Base-by-base conservation (phyloP, 306 rosid species). In the Elaeagnus macrophylla region DNA sequence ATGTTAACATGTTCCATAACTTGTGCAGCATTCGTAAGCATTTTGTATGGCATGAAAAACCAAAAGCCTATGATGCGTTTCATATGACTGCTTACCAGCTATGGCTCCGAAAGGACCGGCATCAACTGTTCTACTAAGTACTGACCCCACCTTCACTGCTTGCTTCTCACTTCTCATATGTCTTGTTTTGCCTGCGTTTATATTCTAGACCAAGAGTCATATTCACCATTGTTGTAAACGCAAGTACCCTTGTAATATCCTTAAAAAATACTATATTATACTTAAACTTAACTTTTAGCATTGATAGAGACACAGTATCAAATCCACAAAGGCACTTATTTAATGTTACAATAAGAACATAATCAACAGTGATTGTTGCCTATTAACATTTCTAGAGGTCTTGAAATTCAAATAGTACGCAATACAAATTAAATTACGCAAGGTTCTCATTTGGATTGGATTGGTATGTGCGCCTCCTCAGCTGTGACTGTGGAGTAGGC, bases 401-500 rank as follows among this genome's bases (percentile, higher is more conserved):
- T 17, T 40, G 35, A 39, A 51, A 57, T 15, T 7, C 43, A 15
- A 44, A 36, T 20, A 50, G 59, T 60, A 68, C 58, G 39, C 20
- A 12, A 57, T 48, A 39, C 17, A 11, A 32, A 19, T 56, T 5
- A 25, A 35, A 52, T 69, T 64, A 72, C 62, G 84, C 51, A 42
- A 55, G 65, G 56, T 75, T 55, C 64, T 78, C 89, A n/a, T 56
- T 69, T 12, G 89, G 56, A 59, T 77, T 85, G 66, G 93, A 64
- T 64, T 78, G 88, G 76, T 93, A 93, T 1, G 93, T 79, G 39
- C 99, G 94, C 63, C 99, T 83, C 93, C 99, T 79, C 37, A 93
- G 81, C 72, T 87, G 86, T 57, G 94, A 80, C 54, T 86, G 96
- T 0, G 85, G 13, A 43, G 74, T 70, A 45, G 96, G 99, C 76